These are phyloP conservation scores for Strombidium stylifer DNA, from an alignment of 73 alveolate species.

Conservation along the genomic window DNA sequence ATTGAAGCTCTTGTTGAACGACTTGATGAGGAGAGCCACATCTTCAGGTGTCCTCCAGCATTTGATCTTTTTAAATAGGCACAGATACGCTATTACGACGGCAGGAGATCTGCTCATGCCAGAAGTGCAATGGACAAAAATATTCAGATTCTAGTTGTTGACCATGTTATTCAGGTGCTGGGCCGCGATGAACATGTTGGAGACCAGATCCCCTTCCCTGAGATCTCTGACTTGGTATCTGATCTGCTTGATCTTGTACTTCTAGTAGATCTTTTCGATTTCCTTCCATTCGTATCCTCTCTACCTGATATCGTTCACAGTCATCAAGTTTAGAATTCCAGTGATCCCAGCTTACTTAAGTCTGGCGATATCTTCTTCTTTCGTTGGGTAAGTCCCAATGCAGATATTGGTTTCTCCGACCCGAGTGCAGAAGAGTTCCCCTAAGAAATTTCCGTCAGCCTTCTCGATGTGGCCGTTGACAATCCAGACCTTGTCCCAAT, in stretches of 20 bases:
- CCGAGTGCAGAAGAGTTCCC: slow-evolving; percentile 53
- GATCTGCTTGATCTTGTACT: slow-evolving; percentile 49
- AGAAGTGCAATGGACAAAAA: slow-evolving; percentile 83
- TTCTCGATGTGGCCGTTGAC: slow-evolving; percentile 50
- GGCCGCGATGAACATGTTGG: slow-evolving; percentile 63
- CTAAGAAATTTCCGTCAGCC: slow-evolving; percentile 73
- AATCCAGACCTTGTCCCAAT: slow-evolving; percentile 45
- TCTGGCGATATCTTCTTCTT: slow-evolving; percentile 49
- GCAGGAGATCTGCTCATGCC: slow-evolving; percentile 89
- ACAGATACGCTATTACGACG: slow-evolving; percentile 64
- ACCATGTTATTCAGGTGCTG: slow-evolving; percentile 56
- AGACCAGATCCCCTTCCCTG: slow-evolving; percentile 52
- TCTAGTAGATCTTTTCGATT: slow-evolving; percentile 29
- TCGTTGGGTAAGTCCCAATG: slow-evolving; percentile 74
- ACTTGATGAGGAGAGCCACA: too few relatives aligned
- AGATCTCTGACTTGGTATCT: slow-evolving; percentile 70
- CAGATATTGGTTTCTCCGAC: slow-evolving; percentile 53
- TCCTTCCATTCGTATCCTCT: slow-evolving; percentile 55
- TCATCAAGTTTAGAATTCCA: slow-evolving; percentile 63
- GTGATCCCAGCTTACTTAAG: slow-evolving; percentile 57
- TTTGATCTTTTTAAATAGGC: too few relatives aligned
- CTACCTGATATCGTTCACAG: slow-evolving; percentile 55
- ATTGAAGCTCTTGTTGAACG: too few relatives aligned
- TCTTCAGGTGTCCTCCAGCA: too few relatives aligned
- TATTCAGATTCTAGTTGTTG: slow-evolving; percentile 44